Evolutionary conservation across 179 eudicot species (phyloP), one percentile per base, ranked within the genome.

Genomic region (Camellia oleifera): DNA sequence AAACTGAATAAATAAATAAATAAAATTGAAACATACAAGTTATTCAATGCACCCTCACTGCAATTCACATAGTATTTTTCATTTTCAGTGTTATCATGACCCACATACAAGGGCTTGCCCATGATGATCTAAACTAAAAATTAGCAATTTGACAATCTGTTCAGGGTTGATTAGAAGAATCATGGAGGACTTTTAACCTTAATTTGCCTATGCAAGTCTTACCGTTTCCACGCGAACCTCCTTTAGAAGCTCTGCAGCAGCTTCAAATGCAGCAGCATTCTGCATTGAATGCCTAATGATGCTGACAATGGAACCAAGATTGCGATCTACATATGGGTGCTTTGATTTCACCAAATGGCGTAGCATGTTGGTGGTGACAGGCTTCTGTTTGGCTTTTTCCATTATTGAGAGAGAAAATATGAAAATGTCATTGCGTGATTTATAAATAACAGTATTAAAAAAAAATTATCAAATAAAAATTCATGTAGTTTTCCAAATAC

Each of bases 301-400:
- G 84, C 88, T 86, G 76, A 97, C 90, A 61, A 97, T 90, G 76
- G 97, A 73, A 85, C 91, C 84, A 74, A 94, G 97, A 82, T 92
- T 92, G 61, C 93, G 95, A 85, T 97, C 99, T 63, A 97, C 86
- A 82, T 88, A 91, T 62, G 96, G 93, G 79, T 88, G 93, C 87
- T 90, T 94, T 11, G 94, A 90, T 78, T 86, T 88, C 85, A 92
- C 77, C 81, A 87, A 18, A 78, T 89, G 88, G 64, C 91, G 89
- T 78, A 94, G 87, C 79, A 88, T 90, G 84, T 76, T 85, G 45
- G 91, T 67, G 53, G 97, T 91, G 77, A 88, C 86, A 67, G 99
- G 99, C 97, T 92, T 90, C 93, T 94, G 95, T 89, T 93, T 97
- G 88, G 97, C 99, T 96, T 86, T 92, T 72, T 15, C 4, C 77